These are phyloP conservation scores for Ceratocystis alfenasii DNA, from an alignment of 2,329 filamentous ascomycete genomes.

Conservation along the genomic window DNA sequence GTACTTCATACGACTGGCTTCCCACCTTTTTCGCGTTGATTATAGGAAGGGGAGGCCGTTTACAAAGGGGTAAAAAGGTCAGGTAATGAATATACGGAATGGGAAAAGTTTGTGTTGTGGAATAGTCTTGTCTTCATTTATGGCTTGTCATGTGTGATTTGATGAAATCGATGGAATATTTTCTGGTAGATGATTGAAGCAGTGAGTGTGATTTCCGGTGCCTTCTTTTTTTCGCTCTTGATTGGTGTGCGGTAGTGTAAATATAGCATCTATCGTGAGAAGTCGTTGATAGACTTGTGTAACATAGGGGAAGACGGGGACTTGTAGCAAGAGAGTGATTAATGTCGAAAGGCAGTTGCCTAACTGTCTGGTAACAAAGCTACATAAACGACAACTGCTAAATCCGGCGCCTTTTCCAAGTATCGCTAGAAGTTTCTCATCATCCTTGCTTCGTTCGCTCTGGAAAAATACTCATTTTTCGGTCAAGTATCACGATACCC, in stretches of 20 bases:
- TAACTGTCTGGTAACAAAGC: neutral
- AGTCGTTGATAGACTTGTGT: neutral
- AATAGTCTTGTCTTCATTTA: neutral
- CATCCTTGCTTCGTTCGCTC: neutral
- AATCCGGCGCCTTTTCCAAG: neutral
- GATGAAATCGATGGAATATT: neutral
- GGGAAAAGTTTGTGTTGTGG: neutral
- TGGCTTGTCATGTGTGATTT: neutral
- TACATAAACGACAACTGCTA: neutral
- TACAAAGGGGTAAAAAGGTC: neutral
- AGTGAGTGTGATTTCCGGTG: too few relatives aligned
- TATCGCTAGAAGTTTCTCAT: neutral
- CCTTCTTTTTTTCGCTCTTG: too few relatives aligned
- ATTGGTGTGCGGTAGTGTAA: too few relatives aligned
- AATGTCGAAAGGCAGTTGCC: neutral
- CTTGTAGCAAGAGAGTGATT: neutral
- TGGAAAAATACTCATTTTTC: neutral
- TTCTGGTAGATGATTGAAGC: too few relatives aligned
- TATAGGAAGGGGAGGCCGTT: neutral
- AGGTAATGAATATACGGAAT: conserved; percentile 9
- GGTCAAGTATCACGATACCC: neutral
- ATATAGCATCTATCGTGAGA: too few relatives aligned
- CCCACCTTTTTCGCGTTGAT: neutral
- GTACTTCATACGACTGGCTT: neutral
- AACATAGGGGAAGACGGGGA: neutral